Evolutionary conservation across 2,329 filamentous ascomycete species (phyloP), one percentile per base, ranked within the genome.

Genomic region (Aspergillus brasiliensis): DNA sequence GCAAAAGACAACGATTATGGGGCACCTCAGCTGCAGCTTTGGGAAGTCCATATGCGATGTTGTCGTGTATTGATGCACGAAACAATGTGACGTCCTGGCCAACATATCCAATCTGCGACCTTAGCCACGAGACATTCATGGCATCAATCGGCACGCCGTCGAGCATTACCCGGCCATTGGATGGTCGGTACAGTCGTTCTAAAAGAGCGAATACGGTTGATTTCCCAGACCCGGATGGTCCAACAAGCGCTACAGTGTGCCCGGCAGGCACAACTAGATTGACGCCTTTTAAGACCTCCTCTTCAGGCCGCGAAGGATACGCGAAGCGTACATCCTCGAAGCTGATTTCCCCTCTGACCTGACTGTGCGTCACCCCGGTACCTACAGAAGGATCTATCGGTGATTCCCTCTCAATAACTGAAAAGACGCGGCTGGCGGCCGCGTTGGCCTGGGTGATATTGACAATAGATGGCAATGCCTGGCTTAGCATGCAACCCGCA

Each of bases 81-180:
- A 97, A 96, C 0, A 97, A 82, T 0, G 89, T 88, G 0, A 92
- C 91, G 70, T 97, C 92, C 71, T 97, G 63, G 48, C 70, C 64
- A 3, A 67, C 64, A 27, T 65, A 61, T 5, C 62, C 37, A 6
- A 67, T 47, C 7, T 65, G 49, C 3, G 15, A n/a, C 2, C 71
- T 59, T 31, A 71, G 42, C 62, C 61, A 67, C 5, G 62, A 54
- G 10, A 71, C 53, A 37, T 75, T 75, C 5, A 78, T 59, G 13
- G 72, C 62, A n/a, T 71, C 66, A 49, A 79, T 68, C 34, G 73
- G 65, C 34, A 71, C 67, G 6, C 72, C 75, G 62, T 79, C 77
- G 21, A 80, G 68, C 37, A 25, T 65, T 11, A 80, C 75, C 3
- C 61, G 60, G 10, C 77, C 78, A 61, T 53, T 48, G 6, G 47